Conservation (phyloP, 768 basidiomycete genomes). For the Russula earlei region DNA sequence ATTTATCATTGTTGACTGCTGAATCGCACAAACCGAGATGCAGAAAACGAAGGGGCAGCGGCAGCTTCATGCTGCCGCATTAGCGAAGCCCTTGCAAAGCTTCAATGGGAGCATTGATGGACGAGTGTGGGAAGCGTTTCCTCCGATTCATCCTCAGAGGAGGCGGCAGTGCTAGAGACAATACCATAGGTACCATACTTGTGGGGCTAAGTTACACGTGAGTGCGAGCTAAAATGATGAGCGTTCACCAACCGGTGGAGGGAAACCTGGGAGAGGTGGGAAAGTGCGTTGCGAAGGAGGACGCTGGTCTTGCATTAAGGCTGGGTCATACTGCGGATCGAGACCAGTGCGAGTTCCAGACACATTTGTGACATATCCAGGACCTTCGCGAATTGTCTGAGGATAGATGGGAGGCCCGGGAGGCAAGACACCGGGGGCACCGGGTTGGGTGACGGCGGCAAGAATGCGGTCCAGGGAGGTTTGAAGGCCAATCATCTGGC, state of each 20-base stretch:
- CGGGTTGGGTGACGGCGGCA: slow-evolving; percentile 39
- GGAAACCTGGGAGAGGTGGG: slow-evolving; percentile 85
- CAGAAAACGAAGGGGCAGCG: slow-evolving; percentile 57
- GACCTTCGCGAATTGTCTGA: slow-evolving; percentile 19
- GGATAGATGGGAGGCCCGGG: slow-evolving; percentile 18
- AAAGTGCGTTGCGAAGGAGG: slow-evolving; percentile 37
- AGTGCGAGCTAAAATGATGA: slow-evolving; percentile 14
- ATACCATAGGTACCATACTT: slow-evolving; percentile 91
- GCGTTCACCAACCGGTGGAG: slow-evolving; percentile 60
- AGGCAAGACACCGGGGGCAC: slow-evolving; percentile 25
- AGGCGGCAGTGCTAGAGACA: slow-evolving; percentile 70
- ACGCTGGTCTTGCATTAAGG: slow-evolving; percentile 25
- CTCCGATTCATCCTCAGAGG: slow-evolving; percentile 87
- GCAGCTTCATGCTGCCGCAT: slow-evolving; percentile 93
- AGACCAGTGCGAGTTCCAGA: slow-evolving; percentile 21
- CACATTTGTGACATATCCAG: slow-evolving; percentile 20
- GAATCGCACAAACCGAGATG: slow-evolving; percentile 41
- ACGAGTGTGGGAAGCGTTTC: slow-evolving; percentile 76
- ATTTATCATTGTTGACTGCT: neutral
- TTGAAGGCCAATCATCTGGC: slow-evolving; percentile 93
- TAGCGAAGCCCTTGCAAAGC: slow-evolving; percentile 89
- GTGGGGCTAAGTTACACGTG: slow-evolving; percentile 49
- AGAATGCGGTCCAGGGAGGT: slow-evolving; percentile 80
- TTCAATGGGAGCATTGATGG: slow-evolving; percentile 87
- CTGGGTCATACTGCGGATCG: slow-evolving; percentile 26